Conservation (phyloP, 1,284 basidiomycete species). For the Rhizoctonia solani region DNA sequence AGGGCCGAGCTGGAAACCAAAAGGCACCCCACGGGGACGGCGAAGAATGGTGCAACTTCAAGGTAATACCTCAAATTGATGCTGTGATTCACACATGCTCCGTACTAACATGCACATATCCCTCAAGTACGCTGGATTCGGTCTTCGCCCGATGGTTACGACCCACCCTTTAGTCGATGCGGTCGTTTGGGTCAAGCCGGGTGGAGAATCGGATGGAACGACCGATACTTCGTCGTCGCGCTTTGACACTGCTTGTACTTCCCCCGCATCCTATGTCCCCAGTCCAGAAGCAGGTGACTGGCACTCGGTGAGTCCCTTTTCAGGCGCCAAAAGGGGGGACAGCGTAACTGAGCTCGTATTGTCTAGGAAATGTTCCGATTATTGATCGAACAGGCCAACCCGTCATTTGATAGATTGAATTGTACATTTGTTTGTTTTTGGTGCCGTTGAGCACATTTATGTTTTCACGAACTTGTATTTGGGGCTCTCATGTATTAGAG, state of each 20-base stretch:
- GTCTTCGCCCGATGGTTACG: conserved; percentile 37
- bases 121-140: conserved; percentile 37
- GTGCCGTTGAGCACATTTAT: too few relatives aligned
- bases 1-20: conserved; percentile 38
- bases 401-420: conserved; percentile 23
- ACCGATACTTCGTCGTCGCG: conserved; percentile 37
- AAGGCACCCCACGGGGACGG: conserved; percentile 36
- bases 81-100: not conserved
- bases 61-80: conserved; percentile 4
- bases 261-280: conserved; percentile 25
- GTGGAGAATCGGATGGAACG: conserved; percentile 39
- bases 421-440: too few relatives aligned
- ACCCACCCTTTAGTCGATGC: conserved; percentile 38
- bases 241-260: conserved; percentile 36
- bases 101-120: not conserved
- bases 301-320: not conserved
- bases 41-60: conserved; percentile 40
- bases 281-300: conserved; percentile 35
- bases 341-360: too few relatives aligned
- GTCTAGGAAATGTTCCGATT: conserved; percentile 24
- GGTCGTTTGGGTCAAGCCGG: conserved; percentile 40
- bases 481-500: too few relatives aligned
- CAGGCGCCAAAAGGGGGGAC: too few relatives aligned
- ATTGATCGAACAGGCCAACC: conserved; percentile 26
- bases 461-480: too few relatives aligned